Evolutionary conservation across 1,139 yeast species (phyloP).

Genomic region (Suhomyces coccinellae): DNA sequence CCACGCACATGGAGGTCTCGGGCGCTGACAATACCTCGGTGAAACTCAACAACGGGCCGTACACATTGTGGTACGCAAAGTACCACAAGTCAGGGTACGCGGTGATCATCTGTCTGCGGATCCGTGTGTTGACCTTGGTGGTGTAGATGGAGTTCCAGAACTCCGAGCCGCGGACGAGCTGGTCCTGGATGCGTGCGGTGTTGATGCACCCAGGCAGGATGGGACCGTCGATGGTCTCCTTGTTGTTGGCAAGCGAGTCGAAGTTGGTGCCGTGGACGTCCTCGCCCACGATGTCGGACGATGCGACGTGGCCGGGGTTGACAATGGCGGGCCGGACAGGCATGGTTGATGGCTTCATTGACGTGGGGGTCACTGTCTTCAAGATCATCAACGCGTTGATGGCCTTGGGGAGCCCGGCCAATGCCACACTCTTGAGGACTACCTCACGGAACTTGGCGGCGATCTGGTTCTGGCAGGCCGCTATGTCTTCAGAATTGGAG

Average conservation of each 20-base stretch:
- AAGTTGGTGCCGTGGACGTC: slow-evolving; percentile 43
- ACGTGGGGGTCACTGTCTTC: slow-evolving; percentile 64
- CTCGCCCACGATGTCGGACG: slow-evolving; percentile 43
- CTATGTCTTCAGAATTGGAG: slow-evolving; percentile 36
- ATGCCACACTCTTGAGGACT: slow-evolving; percentile 71
- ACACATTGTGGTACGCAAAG: slow-evolving; percentile 70
- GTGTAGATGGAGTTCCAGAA: slow-evolving; percentile 79
- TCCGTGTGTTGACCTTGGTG: slow-evolving; percentile 64
- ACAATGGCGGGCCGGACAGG: slow-evolving; percentile 37
- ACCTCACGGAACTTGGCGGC: slow-evolving; percentile 73
- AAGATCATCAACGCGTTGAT: slow-evolving; percentile 74
- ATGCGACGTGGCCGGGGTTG: slow-evolving; percentile 37
- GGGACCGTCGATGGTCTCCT: slow-evolving; percentile 49
- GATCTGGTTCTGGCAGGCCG: slow-evolving; percentile 37
- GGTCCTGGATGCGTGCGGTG: slow-evolving; percentile 26
- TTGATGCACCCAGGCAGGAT: slow-evolving; percentile 36
- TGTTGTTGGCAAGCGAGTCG: slow-evolving; percentile 19
- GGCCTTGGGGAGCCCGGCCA: slow-evolving; percentile 81
- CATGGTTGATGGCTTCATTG: slow-evolving; percentile 29
- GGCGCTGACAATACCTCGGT: slow-evolving; percentile 60
- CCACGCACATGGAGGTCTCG: slow-evolving; percentile 77
- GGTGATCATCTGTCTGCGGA: slow-evolving; percentile 62
- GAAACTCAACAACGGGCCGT: slow-evolving; percentile 73
- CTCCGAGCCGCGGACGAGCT: slow-evolving; percentile 53
- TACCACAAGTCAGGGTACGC: slow-evolving; percentile 88